Evolutionary conservation across 495 filamentous ascomycete genomes (phyloP).

Genomic region (Trichodelitschia bisporula): DNA sequence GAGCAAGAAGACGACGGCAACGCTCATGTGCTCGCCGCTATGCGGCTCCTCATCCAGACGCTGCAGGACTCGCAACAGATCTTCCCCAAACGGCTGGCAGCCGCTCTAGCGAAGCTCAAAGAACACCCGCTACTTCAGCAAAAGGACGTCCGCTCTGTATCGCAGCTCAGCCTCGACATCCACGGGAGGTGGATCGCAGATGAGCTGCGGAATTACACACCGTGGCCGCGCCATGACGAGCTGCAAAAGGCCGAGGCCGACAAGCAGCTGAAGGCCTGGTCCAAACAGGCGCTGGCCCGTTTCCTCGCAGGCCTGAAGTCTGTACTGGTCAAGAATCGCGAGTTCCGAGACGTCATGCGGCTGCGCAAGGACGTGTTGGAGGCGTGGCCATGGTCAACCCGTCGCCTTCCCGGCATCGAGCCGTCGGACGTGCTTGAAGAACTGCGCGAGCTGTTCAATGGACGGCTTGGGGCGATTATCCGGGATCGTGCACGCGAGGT

Average conservation of each 20-base stretch:
- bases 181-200: constrained; percentile 61
- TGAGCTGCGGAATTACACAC: constrained; percentile 67
- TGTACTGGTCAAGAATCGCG: constrained; percentile 24
- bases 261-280: constrained; percentile 48
- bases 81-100: constrained; percentile 45
- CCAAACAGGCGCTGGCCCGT: constrained; percentile 36
- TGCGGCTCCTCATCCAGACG: constrained; percentile 54
- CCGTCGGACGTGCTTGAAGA: constrained; percentile 38
- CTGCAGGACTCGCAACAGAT: constrained; percentile 49
- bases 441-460: constrained; percentile 43
- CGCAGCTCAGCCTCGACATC: constrained; percentile 55
- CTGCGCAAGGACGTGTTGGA: constrained; percentile 44
- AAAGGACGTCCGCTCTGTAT: constrained; percentile 17
- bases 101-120: constrained; percentile 45
- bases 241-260: constrained; percentile 36
- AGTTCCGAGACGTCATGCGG: constrained; percentile 36
- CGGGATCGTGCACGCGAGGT: constrained; percentile 22
- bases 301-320: constrained; percentile 33
- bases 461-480: constrained; percentile 32
- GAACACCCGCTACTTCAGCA: constrained; percentile 43
- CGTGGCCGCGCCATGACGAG: constrained; percentile 73
- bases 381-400: constrained; percentile 25
- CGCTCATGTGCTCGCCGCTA: constrained; percentile 23
- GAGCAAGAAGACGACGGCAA: constrained; percentile 7
- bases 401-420: constrained; percentile 20